phyloP scores from a whole-genome alignment of 2,329 filamentous ascomycete species.

The Ophiostoma sp. region DNA sequence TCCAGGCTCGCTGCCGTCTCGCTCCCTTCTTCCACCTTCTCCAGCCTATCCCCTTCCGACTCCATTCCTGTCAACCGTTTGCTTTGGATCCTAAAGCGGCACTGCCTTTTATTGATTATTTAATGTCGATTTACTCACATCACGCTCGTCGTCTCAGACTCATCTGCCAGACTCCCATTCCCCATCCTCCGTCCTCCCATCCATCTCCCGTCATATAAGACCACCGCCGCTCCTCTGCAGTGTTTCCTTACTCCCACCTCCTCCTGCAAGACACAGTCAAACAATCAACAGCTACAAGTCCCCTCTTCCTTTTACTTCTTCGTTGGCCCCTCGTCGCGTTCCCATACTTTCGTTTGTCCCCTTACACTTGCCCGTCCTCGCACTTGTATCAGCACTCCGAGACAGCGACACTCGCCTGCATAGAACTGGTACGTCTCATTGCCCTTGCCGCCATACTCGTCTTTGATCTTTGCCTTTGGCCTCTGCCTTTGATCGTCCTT shows the following conservation, averaged over 20 bases:
- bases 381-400: background rate
- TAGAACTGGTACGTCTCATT: background rate
- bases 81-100: background rate
- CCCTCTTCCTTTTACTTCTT: background rate
- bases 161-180: background rate
- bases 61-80: background rate
- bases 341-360: background rate
- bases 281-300: constrained; percentile 1
- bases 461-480: background rate
- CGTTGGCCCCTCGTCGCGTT: background rate
- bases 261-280: constrained; percentile 14
- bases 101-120: background rate
- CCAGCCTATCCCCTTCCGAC: background rate
- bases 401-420: background rate
- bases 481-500: background rate
- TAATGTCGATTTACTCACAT: background rate
- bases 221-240: constrained; percentile 8
- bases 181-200: background rate
- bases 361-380: background rate
- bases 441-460: background rate
- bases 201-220: constrained; percentile 9
- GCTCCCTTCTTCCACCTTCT: background rate
- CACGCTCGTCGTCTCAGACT: too few relatives aligned
- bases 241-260: constrained; percentile 8
- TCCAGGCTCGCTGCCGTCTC: background rate